phyloP scores from a whole-genome alignment of 2,329 filamentous ascomycete species.

The Epichloe coenophiala region DNA sequence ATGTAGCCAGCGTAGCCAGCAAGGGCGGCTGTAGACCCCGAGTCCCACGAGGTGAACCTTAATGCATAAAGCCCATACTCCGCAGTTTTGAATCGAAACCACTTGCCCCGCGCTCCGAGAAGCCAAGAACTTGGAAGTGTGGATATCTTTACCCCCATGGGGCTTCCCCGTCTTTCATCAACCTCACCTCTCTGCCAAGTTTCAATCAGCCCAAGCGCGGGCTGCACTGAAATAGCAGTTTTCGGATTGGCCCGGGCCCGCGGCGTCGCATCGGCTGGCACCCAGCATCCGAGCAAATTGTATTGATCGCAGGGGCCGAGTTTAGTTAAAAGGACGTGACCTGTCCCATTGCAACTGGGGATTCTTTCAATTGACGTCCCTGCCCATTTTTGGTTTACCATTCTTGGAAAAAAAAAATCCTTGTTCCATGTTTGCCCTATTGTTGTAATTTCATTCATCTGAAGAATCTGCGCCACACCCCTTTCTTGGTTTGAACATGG shows the following conservation, averaged over 20 bases:
- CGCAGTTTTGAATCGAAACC: too few species aligned
- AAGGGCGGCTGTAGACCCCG: background rate
- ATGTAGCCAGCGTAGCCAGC: background rate
- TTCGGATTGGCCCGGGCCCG: background rate
- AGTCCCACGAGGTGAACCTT: background rate
- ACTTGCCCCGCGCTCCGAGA: background rate
- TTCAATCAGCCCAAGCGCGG: background rate
- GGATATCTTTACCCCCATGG: background rate
- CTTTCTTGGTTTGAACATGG: background rate
- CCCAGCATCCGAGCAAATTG: background rate
- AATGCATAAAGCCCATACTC: too few species aligned
- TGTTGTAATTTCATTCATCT: too few species aligned
- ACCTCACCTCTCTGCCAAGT: too few species aligned
- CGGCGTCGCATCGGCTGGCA: background rate
- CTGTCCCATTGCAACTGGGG: background rate
- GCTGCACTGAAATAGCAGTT: background rate
- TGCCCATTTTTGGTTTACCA: too few species aligned
- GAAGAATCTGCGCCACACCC: too few species aligned
- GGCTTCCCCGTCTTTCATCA: background rate
- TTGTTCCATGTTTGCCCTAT: background rate
- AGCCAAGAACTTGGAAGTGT: background rate
- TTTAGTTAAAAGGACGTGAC: background rate
- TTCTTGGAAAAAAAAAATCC: background rate
- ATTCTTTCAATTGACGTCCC: too few species aligned
- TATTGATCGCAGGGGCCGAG: background rate